Evolutionary conservation across 345 rosid genomes (phyloP).

Genomic region (Diplotaxis tenuifolia): DNA sequence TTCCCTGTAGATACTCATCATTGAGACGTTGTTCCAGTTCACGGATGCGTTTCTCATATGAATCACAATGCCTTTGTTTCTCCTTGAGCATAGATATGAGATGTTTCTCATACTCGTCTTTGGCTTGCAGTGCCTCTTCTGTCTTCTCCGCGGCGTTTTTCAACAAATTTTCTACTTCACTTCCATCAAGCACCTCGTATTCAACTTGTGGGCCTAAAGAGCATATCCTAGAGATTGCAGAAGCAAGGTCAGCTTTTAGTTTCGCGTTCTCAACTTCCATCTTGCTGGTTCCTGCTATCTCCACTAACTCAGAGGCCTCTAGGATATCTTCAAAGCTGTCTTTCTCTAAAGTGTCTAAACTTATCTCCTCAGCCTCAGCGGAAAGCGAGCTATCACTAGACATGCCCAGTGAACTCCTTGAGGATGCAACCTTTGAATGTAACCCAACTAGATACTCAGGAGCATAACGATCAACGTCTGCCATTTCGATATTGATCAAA

Average conservation of each 20-base stretch:
- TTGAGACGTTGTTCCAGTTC: conserved; percentile 88
- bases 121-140: conserved; percentile 77
- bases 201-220: conserved; percentile 62
- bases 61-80: conserved; percentile 70
- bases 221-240: conserved; percentile 76
- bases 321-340: conserved; percentile 53
- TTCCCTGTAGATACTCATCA: conserved; percentile 61
- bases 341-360: conserved; percentile 44
- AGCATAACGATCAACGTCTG: conserved; percentile 77
- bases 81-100: conserved; percentile 71
- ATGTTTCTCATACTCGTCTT: conserved; percentile 75
- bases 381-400: conserved; percentile 66
- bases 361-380: conserved; percentile 52
- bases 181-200: conserved; percentile 65
- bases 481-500: conserved; percentile 75
- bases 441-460: conserved; percentile 71
- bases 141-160: conserved; percentile 80
- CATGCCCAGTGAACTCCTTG: conserved; percentile 59
- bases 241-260: conserved; percentile 97
- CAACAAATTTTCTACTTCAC: conserved; percentile 50
- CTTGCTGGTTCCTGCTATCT: conserved; percentile 93
- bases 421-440: conserved; percentile 49
- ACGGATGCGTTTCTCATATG: conserved; percentile 91
- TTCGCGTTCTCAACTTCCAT: conserved; percentile 96
- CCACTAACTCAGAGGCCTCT: conserved; percentile 65